Evolutionary conservation across 2,329 filamentous ascomycete species (phyloP).

Genomic region (Beauveria varroae): DNA sequence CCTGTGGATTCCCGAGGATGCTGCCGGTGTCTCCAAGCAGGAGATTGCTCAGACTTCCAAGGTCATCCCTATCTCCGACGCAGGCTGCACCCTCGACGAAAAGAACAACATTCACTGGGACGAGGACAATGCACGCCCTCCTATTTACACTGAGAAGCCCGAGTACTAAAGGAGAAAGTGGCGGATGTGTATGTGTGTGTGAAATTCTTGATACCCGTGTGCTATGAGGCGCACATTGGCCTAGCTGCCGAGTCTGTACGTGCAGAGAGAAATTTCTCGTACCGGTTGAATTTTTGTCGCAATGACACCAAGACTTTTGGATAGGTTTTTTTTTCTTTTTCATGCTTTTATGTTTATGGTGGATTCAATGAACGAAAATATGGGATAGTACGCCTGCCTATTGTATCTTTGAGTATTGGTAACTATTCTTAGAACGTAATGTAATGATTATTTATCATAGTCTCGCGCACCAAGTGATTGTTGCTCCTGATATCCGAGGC

Average conservation of each 20-base stretch:
- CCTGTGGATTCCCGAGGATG: conserved; percentile 71
- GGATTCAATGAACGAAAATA: not conserved
- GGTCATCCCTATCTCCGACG: conserved; percentile 64
- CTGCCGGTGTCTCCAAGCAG: conserved; percentile 60
- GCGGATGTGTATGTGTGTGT: not conserved
- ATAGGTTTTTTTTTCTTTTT: not conserved
- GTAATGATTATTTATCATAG: not conserved
- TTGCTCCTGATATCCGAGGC: not conserved
- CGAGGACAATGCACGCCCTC: conserved; percentile 32
- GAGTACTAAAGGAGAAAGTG: conserved; percentile 28
- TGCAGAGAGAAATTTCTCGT: not conserved
- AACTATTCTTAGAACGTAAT: conserved; percentile 1
- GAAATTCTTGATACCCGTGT: conserved; percentile 8
- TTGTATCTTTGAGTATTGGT: not conserved
- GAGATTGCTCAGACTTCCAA: conserved; percentile 61
- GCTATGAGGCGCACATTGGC: conserved; percentile 3
- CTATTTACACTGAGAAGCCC: conserved; percentile 38
- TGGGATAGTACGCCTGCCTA: not conserved
- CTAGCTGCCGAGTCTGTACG: not conserved
- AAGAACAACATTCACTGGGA: conserved; percentile 45
- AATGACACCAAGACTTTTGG: not conserved
- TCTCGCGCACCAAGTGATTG: not conserved
- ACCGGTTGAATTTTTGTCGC: not conserved
- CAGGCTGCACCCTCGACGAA: conserved; percentile 61
- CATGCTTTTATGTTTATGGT: not conserved